These are phyloP conservation scores for Neolentinus lepideus DNA, from an alignment of 1,284 basidiomycete species.

Conservation along the genomic window DNA sequence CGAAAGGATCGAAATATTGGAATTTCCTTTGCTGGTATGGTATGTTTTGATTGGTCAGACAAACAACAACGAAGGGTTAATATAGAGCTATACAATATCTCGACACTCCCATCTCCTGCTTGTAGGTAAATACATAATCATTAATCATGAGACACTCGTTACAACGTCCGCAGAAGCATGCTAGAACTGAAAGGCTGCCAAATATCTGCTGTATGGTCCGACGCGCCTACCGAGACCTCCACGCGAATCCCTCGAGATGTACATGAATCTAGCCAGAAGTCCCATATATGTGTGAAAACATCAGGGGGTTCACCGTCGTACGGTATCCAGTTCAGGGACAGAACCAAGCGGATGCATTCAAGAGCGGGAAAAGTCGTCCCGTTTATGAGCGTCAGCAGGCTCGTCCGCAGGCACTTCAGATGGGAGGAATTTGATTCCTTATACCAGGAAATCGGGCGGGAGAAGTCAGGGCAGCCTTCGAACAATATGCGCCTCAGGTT, in stretches of 20 bases:
- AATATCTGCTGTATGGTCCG: conserved; percentile 11
- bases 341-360: conserved; percentile 10
- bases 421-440: not conserved
- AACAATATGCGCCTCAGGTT: not conserved
- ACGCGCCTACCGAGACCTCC: conserved; percentile 11
- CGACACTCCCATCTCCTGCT: too few relatives aligned
- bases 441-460: not conserved
- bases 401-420: not conserved
- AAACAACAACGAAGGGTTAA: too few relatives aligned
- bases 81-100: too few relatives aligned
- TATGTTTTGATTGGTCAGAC: not conserved
- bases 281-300: conserved; percentile 4
- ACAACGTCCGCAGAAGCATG: not conserved
- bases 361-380: conserved; percentile 6
- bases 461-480: not conserved
- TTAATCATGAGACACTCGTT: not conserved
- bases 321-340: conserved; percentile 6
- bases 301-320: conserved; percentile 1
- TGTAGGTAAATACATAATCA: too few relatives aligned
- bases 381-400: not conserved
- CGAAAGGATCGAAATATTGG: not conserved
- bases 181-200: conserved; percentile 6
- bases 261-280: not conserved
- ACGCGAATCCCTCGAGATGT: conserved; percentile 6
- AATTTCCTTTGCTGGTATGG: not conserved